Percentiles rank a stretch among this genome's conserved stretches.
Evolutionary conservation across 495 filamentous ascomycete genomes (phyloP).

Genomic region (Penicillium desertorum): DNA sequence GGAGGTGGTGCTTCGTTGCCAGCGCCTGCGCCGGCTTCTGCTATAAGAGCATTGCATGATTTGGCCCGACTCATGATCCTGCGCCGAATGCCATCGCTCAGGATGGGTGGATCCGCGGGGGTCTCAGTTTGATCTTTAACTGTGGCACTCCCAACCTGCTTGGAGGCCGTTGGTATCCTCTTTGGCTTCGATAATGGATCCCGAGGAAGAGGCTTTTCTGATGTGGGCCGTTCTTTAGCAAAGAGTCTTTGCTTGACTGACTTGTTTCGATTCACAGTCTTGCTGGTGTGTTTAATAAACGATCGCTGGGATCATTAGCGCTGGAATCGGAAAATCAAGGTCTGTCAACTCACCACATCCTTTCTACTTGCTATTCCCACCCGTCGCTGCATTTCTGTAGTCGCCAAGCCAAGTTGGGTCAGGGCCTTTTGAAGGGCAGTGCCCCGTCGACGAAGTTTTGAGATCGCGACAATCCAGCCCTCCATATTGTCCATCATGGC

Average conservation of each 20-base stretch:
- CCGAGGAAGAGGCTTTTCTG: conserved; percentile 39
- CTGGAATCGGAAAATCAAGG: neutral
- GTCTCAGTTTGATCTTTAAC: conserved; percentile 21
- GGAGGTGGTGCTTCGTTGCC: conserved; percentile 14
- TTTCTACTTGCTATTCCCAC: conserved; percentile 71
- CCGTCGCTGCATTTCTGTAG: conserved; percentile 74
- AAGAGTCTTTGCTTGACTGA: conserved; percentile 30
- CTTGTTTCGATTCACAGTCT: conserved; percentile 16
- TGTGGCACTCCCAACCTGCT: conserved; percentile 12
- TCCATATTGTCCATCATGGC: conserved; percentile 83
- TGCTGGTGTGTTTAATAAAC: conserved; percentile 18
- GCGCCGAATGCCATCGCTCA: conserved; percentile 12
- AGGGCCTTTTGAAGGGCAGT: conserved; percentile 59
- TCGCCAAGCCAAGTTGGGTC: conserved; percentile 61
- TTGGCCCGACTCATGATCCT: conserved; percentile 21
- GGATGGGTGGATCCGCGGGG: neutral
- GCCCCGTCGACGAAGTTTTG: conserved; percentile 66
- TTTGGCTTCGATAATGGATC: conserved; percentile 29
- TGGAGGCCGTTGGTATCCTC: conserved; percentile 9
- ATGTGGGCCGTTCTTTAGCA: conserved; percentile 17
- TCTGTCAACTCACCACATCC: conserved; percentile 41
- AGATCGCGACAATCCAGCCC: conserved; percentile 76
- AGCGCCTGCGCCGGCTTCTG: conserved; percentile 13
- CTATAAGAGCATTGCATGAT: conserved; percentile 28
- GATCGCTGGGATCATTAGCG: conserved; percentile 26